These are phyloP conservation scores for Hyaloscypha bicolor DNA, from an alignment of 495 filamentous ascomycete species.

Conservation along the genomic window DNA sequence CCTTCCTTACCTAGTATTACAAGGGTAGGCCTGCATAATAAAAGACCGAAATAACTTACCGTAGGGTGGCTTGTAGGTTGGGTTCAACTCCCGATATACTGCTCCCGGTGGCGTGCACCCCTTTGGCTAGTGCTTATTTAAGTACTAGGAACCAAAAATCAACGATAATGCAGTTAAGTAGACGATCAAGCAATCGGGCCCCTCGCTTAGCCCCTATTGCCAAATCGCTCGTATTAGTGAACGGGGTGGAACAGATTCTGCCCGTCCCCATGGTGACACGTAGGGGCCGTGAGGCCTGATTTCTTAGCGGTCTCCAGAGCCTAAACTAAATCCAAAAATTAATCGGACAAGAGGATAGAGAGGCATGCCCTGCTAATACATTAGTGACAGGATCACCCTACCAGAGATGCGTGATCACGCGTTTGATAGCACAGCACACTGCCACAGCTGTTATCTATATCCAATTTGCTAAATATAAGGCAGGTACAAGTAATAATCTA, in stretches of 20 bases:
- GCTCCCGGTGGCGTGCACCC: too few species aligned
- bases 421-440: slow-evolving; percentile 5
- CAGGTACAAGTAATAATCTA: background rate
- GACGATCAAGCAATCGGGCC: too few species aligned
- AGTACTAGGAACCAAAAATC: too few species aligned
- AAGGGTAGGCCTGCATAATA: too few species aligned
- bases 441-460: background rate
- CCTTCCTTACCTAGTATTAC: too few species aligned
- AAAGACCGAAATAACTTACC: too few species aligned
- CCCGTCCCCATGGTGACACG: slow-evolving; percentile 34
- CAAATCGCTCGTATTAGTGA: too few species aligned
- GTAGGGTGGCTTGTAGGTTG: too few species aligned
- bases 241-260: slow-evolving; percentile 34
- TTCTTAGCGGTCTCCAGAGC: slow-evolving; percentile 30
- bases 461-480: background rate
- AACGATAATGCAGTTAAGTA: too few species aligned
- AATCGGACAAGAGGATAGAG: slow-evolving; percentile 31
- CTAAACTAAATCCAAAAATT: slow-evolving; percentile 14
- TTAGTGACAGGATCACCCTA: background rate
- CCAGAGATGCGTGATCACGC: background rate
- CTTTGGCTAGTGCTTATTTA: too few species aligned
- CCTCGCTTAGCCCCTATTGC: too few species aligned
- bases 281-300: slow-evolving; percentile 24
- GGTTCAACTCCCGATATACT: too few species aligned
- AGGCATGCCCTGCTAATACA: slow-evolving; percentile 2